Percentiles rank a stretch among this genome's conserved stretches.
Evolutionary conservation across 2,329 filamentous ascomycete genomes (phyloP).

Genomic region (Chalara sp.): DNA sequence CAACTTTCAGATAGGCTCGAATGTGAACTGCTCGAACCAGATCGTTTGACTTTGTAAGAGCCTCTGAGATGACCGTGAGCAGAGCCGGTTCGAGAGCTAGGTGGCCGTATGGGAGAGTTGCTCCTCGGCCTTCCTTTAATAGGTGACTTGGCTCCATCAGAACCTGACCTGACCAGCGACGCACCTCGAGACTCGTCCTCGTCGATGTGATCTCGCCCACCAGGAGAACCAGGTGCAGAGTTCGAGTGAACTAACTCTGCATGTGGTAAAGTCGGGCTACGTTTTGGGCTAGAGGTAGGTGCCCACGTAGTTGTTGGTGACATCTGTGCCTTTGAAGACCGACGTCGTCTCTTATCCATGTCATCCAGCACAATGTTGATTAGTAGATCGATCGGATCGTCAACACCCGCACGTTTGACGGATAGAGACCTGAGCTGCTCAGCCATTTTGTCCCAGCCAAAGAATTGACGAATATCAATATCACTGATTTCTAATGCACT

Average conservation of each 20-base stretch:
- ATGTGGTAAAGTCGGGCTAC: slow-evolving; percentile 57
- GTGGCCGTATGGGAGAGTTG: slow-evolving; percentile 72
- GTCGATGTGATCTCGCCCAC: slow-evolving; percentile 26
- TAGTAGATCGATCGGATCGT: slow-evolving; percentile 84
- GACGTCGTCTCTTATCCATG: slow-evolving; percentile 82
- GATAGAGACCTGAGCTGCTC: slow-evolving; percentile 88
- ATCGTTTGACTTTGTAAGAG: slow-evolving; percentile 68
- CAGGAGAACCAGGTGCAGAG: slow-evolving; percentile 47
- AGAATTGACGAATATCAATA: slow-evolving; percentile 94
- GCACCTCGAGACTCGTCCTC: slow-evolving; percentile 16
- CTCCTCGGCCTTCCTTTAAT: slow-evolving; percentile 54
- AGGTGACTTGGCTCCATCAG: slow-evolving; percentile 23
- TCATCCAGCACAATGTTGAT: slow-evolving; percentile 94
- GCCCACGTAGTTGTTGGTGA: slow-evolving; percentile 71
- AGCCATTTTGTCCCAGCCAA: slow-evolving; percentile 89
- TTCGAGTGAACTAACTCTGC: slow-evolving; percentile 61
- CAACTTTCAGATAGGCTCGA: slow-evolving; percentile 65
- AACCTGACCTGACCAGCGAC: slow-evolving; percentile 23
- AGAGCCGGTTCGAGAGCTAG: slow-evolving; percentile 62
- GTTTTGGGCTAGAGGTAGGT: slow-evolving; percentile 46
- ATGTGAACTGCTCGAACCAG: slow-evolving; percentile 87
- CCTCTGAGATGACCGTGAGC: slow-evolving; percentile 54
- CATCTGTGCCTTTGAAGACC: slow-evolving; percentile 78
- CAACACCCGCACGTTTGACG: slow-evolving; percentile 78
- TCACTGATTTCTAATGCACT: slow-evolving; percentile 90